These are phyloP conservation scores for Tubosaeta sp. DNA, from an alignment of 768 basidiomycete species.

Conservation along the genomic window DNA sequence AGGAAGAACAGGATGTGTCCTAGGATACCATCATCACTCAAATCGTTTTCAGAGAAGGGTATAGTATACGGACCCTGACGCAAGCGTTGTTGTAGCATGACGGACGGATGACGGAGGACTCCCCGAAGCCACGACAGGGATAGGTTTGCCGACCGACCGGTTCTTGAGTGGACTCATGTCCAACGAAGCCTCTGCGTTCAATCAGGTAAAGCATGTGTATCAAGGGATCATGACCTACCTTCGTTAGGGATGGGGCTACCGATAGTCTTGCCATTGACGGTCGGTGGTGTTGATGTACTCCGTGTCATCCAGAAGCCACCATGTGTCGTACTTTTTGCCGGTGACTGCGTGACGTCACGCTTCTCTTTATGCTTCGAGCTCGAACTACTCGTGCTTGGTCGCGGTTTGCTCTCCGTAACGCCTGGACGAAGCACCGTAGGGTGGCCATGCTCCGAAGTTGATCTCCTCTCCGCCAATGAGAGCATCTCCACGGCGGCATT, in stretches of 20 bases:
- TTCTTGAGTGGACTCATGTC: conserved; percentile 76
- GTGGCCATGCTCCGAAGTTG: conserved; percentile 27
- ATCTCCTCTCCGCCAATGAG: conserved; percentile 28
- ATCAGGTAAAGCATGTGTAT: not conserved
- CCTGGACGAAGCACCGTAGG: conserved; percentile 15
- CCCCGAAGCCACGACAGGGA: conserved; percentile 45
- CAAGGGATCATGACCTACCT: conserved; percentile 38
- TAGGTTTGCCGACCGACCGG: conserved; percentile 57
- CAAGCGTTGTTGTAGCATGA: conserved; percentile 42
- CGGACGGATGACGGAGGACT: conserved; percentile 18
- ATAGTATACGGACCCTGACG: conserved; percentile 54
- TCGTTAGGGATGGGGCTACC: conserved; percentile 67
- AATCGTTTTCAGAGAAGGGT: not conserved
- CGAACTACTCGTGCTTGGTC: conserved; percentile 30
- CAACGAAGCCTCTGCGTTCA: conserved; percentile 52
- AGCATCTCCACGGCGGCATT: conserved; percentile 69
- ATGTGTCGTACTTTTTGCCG: conserved; percentile 38
- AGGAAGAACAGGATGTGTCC: conserved; percentile 74
- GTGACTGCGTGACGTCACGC: conserved; percentile 38
- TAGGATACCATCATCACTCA: conserved; percentile 28
- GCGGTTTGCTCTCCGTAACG: conserved; percentile 24
- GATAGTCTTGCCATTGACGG: conserved; percentile 60
- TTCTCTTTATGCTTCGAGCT: conserved; percentile 27
- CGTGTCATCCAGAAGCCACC: conserved; percentile 33
- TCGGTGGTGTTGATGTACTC: conserved; percentile 36